Percentiles rank a stretch among this genome's conserved stretches.
Evolutionary conservation across 2,329 filamentous ascomycete genomes (phyloP).

Genomic region (Colletotrichum aenigma): DNA sequence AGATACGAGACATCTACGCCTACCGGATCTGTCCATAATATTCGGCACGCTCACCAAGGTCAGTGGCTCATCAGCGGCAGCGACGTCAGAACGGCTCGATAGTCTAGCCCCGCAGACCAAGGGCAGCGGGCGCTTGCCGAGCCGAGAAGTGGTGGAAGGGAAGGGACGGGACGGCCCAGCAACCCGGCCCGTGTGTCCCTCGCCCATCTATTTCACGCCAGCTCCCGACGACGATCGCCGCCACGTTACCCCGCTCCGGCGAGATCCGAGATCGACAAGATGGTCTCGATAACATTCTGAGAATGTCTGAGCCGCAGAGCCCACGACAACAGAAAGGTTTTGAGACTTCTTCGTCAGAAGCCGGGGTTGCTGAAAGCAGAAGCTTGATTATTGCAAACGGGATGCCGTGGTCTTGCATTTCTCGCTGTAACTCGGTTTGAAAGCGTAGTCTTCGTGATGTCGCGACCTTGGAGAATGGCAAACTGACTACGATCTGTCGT

Average conservation of each 20-base stretch:
- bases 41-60: accelerated
- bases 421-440: too few relatives aligned
- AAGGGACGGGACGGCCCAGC: not conserved
- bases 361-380: not conserved
- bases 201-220: too few relatives aligned
- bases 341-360: not conserved
- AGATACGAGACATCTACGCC: accelerated
- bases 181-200: not conserved
- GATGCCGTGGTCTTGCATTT: accelerated
- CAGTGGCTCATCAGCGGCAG: not conserved
- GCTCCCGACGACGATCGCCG: not conserved
- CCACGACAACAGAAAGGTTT: too few relatives aligned
- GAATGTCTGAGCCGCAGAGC: not conserved
- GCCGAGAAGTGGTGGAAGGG: not conserved
- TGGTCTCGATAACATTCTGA: not conserved
- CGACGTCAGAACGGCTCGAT: not conserved
- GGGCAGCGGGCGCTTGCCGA: accelerated
- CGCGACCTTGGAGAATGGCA: too few relatives aligned
- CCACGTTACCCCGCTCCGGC: not conserved
- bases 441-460: too few relatives aligned
- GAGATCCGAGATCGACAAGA: not conserved
- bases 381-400: not conserved
- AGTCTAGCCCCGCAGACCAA: not conserved
- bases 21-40: not conserved
- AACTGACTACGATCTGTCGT: accelerated